phyloP scores from a whole-genome alignment of 371 early-diverging fungal genomes.

The Mortierella sp. region DNA sequence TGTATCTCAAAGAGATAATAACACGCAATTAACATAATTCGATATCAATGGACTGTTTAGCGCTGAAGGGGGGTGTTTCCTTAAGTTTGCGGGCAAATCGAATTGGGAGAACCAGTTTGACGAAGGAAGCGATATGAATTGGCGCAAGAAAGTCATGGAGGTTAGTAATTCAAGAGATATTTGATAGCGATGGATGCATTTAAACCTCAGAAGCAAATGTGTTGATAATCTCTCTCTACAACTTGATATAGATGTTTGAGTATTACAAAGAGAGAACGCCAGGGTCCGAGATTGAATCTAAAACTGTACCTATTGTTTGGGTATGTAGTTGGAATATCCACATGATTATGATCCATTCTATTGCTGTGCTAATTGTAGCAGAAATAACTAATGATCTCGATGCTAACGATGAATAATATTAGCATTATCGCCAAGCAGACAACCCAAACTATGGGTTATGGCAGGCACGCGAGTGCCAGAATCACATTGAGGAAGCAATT shows the following conservation, averaged over 20 bases:
- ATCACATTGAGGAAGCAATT: constrained; percentile 87
- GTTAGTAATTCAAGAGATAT: constrained; percentile 2
- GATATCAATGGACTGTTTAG: constrained; percentile 49
- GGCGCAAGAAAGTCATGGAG: constrained; percentile 85
- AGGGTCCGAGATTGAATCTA: constrained; percentile 86
- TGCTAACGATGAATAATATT: neutral
- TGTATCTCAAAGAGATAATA: neutral
- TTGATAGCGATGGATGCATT: neutral
- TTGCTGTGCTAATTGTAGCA: neutral
- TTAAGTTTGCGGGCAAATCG: constrained; percentile 73
- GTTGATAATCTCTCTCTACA: neutral
- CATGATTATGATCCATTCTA: neutral
- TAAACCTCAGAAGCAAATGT: neutral
- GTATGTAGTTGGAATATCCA: constrained; percentile 9
- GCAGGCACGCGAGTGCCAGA: constrained; percentile 93
- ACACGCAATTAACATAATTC: neutral
- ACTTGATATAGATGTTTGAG: constrained; percentile 72
- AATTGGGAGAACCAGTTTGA: constrained; percentile 83
- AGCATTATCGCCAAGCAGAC: constrained; percentile 82
- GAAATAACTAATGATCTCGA: neutral
- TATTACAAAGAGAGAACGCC: constrained; percentile 93
- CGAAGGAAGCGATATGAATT: constrained; percentile 81
- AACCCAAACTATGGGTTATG: constrained; percentile 77
- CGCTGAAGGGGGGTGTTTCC: constrained; percentile 91
- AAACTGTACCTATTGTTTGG: constrained; percentile 83